Evolutionary conservation across 1,284 basidiomycete species (phyloP), one percentile per base, ranked within the genome.

Genomic region (Pterula multifida): DNA sequence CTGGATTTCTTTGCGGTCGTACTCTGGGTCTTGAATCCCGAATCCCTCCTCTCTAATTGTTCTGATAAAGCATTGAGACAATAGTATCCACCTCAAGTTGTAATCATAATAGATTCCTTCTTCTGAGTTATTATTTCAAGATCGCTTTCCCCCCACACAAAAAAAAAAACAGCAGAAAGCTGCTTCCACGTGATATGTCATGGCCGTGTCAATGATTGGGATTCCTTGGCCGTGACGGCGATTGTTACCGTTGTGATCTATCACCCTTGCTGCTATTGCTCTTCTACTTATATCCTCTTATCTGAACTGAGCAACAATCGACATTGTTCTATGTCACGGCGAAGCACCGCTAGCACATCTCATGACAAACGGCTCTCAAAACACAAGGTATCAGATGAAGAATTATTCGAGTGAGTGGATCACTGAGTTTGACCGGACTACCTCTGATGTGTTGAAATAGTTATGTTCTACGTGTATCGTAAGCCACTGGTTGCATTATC

Each of bases 391-490:
- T 76, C 80, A 25, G 87, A 90, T 58, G 84, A 88, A 52, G 85
- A 88, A 60, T 68, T 90, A 58, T 89, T 87, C 69, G 78, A 85
- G 87, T 90, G 61, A 52, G 79, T 73, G 49, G 15, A 36, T 25
- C 21, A 12, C n/a, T 52, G 51, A 42, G 32, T 23, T 53, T 50
- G 49, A n/a, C 45, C 21, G 22, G 23, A 26, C 9, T 19, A 47
- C 21, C 49, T 17, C 35, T 45, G n/a, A 24, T 17, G 47, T 12
- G 45, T 54, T 26, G 11, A 45, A 52, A 6, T 56, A 90, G 87
- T 56, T 86, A 85, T 74, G 74, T 75, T 26, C 71, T 90, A 48
- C 79, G 88, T 55, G 81, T 85, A 67, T 81, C 82, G 87, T 90
- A 64, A 69, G 81, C 70, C 36, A 50, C 46, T 53, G 53, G 49